These are phyloP conservation scores for Hypoxylon trugodes DNA, from an alignment of 495 filamentous ascomycete genomes.

Conservation along the genomic window DNA sequence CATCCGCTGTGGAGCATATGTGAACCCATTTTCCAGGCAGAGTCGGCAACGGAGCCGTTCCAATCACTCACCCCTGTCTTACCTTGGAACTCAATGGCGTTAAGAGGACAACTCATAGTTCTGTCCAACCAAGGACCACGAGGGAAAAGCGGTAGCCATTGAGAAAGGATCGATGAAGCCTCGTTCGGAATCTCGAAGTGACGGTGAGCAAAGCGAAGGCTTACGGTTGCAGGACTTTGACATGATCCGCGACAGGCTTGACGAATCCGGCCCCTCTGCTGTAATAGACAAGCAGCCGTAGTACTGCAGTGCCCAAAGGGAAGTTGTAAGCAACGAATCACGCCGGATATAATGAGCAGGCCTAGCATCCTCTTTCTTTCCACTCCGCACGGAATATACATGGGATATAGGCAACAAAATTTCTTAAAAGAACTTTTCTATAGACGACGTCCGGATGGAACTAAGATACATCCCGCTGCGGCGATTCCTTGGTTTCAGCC, in stretches of 20 bases:
- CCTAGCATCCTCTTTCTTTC: slow-evolving; percentile 3
- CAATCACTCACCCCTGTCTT: slow-evolving; percentile 38
- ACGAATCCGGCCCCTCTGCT: slow-evolving; percentile 26
- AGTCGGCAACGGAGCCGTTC: slow-evolving; percentile 42
- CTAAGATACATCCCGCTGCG: slow-evolving; percentile 39
- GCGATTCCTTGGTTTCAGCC: slow-evolving; percentile 33
- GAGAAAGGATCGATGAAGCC: slow-evolving; percentile 27
- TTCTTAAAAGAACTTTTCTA: slow-evolving; percentile 32
- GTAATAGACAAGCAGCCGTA: slow-evolving; percentile 15
- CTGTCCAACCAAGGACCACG: slow-evolving; percentile 36
- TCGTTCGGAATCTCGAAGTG: slow-evolving; percentile 23
- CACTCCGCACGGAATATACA: slow-evolving; percentile 1
- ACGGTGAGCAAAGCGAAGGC: slow-evolving; percentile 28
- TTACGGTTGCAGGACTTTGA: slow-evolving; percentile 18
- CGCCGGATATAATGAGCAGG: not conserved
- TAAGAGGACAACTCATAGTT: slow-evolving; percentile 42
- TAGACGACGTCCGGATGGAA: slow-evolving; percentile 32
- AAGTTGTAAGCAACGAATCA: slow-evolving; percentile 15
- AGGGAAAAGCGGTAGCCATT: slow-evolving; percentile 22
- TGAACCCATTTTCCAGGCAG: slow-evolving; percentile 40
- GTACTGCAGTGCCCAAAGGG: slow-evolving; percentile 10
- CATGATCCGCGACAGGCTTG: slow-evolving; percentile 2
- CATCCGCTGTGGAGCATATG: slow-evolving; percentile 42
- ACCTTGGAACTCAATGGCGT: slow-evolving; percentile 36
- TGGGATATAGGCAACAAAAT: no score